phyloP scores from a whole-genome alignment of 2,329 filamentous ascomycete genomes.

The Neonectria sp. region DNA sequence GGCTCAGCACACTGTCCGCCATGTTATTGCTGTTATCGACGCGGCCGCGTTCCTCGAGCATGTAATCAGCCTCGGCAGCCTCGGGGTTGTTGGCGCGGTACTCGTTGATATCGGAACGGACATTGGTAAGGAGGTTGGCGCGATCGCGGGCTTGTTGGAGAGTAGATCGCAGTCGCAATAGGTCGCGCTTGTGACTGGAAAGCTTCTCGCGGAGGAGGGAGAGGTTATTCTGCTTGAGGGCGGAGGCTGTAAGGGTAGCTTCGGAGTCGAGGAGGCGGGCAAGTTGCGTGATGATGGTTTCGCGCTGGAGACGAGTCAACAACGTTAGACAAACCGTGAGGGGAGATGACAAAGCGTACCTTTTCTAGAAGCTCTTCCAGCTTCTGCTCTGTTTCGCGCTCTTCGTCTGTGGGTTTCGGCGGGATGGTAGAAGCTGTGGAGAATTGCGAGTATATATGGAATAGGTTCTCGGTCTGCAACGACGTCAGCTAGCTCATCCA shows the following conservation, averaged over 20 bases:
- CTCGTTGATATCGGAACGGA: constrained; percentile 91
- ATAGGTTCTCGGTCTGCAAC: constrained; percentile 83
- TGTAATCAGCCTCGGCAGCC: constrained; percentile 93
- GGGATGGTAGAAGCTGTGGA: constrained; percentile 85
- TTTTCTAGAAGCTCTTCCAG: constrained; percentile 88
- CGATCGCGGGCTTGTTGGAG: constrained; percentile 87
- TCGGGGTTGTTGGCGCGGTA: constrained; percentile 88
- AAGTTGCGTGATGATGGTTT: constrained; percentile 85
- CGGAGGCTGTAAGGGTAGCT: constrained; percentile 86
- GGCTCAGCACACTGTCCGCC: constrained; percentile 90
- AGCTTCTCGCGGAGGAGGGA: constrained; percentile 93
- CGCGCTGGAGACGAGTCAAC: constrained; percentile 71
- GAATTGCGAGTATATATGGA: constrained; percentile 93
- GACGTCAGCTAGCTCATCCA: constrained; percentile 38
- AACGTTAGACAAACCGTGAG: constrained; percentile 15
- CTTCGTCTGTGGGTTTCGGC: constrained; percentile 87
- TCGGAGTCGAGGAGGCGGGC: constrained; percentile 94
- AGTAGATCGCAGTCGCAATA: constrained; percentile 79
- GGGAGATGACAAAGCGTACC: constrained; percentile 61
- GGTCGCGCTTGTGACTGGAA: constrained; percentile 86
- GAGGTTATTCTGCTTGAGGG: constrained; percentile 97
- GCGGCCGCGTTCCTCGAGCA: constrained; percentile 89
- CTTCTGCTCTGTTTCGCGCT: constrained; percentile 83
- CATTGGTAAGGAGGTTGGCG: constrained; percentile 90
- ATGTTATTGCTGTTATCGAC: constrained; percentile 93